A percentile compares a stretch with the other conserved stretches of the same genome.
These are phyloP conservation scores for Hibiscus tridactylites DNA, from an alignment of 345 rosid species.

Conservation along the genomic window DNA sequence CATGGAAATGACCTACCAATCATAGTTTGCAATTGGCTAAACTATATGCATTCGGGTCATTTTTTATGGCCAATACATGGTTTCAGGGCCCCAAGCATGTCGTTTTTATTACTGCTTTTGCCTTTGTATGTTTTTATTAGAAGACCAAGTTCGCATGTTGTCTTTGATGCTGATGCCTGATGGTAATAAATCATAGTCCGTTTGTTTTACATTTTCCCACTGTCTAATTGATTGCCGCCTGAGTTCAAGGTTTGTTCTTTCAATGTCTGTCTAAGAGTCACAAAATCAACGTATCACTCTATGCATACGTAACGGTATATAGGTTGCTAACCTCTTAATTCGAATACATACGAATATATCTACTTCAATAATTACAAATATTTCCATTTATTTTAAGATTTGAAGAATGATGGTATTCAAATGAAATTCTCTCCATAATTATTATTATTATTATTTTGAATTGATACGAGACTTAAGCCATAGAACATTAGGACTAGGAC, in stretches of 20 bases:
- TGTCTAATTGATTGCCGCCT: background rate
- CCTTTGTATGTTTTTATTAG: background rate
- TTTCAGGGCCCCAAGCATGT: background rate
- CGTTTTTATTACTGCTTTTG: background rate
- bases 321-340: too few species aligned
- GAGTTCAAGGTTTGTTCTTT: background rate
- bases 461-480: too few species aligned
- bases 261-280: background rate
- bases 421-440: too few species aligned
- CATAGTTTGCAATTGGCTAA: background rate
- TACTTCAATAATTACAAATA: too few species aligned
- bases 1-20: constrained; percentile 1
- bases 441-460: too few species aligned
- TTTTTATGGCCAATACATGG: background rate
- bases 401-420: too few species aligned
- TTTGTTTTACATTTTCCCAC: background rate
- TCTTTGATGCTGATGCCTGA: background rate
- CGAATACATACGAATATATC: too few species aligned
- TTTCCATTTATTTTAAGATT: too few species aligned
- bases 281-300: too few species aligned
- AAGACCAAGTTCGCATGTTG: background rate
- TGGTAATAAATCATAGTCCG: background rate
- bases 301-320: too few species aligned
- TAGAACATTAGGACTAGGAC: too few species aligned
- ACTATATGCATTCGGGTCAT: background rate